Conservation (phyloP, 257 asterid genomes). For the Fraxinus anomala region DNA sequence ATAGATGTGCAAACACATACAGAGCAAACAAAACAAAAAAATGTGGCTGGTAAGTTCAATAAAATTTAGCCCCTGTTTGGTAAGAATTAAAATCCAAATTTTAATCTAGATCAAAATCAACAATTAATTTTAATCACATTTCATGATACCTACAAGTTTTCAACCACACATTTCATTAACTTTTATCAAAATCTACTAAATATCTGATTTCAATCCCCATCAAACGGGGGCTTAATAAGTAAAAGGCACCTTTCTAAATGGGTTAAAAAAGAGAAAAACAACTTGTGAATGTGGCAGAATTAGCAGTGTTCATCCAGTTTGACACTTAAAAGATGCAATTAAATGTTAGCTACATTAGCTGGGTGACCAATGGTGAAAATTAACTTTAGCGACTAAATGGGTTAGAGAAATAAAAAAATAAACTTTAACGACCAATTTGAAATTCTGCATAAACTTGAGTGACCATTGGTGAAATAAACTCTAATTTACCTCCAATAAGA, state of each 20-base stretch:
- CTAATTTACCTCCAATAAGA: constrained; percentile 69
- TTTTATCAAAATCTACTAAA: no score
- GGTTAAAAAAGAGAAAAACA: neutral
- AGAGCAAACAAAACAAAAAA: no score
- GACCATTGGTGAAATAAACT: neutral
- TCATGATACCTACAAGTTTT: no score
- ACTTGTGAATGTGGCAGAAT: neutral
- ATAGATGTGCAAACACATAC: neutral
- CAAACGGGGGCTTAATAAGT: no score
- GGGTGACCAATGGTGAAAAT: neutral
- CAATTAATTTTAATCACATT: no score
- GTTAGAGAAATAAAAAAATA: neutral
- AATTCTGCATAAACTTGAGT: neutral
- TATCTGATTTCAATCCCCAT: no score
- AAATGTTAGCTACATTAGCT: no score
- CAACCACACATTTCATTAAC: no score
- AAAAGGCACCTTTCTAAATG: no score
- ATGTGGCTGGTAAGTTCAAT: neutral
- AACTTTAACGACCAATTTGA: neutral
- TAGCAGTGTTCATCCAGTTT: neutral
- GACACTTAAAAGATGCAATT: neutral
- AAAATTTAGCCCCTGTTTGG: no score
- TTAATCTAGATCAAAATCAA: no score
- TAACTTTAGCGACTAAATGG: neutral
- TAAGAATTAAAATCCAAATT: no score